These are phyloP conservation scores for Lentinula aciculospora DNA, from an alignment of 768 basidiomycete species.

Conservation along the genomic window DNA sequence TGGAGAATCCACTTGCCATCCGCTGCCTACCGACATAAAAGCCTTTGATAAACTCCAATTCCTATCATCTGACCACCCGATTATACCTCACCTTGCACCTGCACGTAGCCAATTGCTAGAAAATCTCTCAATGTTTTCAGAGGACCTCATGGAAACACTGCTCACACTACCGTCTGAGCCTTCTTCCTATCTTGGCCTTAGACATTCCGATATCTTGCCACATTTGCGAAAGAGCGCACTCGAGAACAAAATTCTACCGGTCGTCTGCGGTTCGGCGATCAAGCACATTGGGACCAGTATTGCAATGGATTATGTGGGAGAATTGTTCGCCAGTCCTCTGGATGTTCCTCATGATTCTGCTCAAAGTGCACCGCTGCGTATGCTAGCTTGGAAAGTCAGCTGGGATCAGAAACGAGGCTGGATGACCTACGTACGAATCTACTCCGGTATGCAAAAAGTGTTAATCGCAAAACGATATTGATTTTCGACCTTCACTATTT, in stretches of 20 bases:
- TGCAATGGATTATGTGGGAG: slow-evolving; percentile 77
- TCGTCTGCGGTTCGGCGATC: slow-evolving; percentile 79
- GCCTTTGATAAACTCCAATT: slow-evolving; percentile 34
- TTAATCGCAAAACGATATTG: slow-evolving; percentile 1
- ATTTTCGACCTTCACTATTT: slow-evolving; percentile 1
- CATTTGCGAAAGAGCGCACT: slow-evolving; percentile 67
- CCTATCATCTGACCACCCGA: slow-evolving; percentile 58
- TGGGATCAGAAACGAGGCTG: slow-evolving; percentile 82
- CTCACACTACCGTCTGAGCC: slow-evolving; percentile 51
- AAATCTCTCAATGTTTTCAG: slow-evolving; percentile 74
- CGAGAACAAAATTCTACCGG: slow-evolving; percentile 62
- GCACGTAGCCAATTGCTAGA: slow-evolving; percentile 74
- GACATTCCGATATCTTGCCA: slow-evolving; percentile 45
- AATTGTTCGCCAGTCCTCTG: slow-evolving; percentile 70
- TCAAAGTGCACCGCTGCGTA: slow-evolving; percentile 44
- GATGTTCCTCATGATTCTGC: slow-evolving; percentile 53
- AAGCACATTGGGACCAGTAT: slow-evolving; percentile 78
- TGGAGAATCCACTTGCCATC: slow-evolving; percentile 34
- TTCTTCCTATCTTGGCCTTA: slow-evolving; percentile 61
- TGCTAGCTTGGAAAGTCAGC: slow-evolving; percentile 84
- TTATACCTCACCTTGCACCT: slow-evolving; percentile 56
- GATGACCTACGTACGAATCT: slow-evolving; percentile 91
- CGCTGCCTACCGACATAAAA: slow-evolving; percentile 48
- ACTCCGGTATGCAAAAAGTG: slow-evolving; percentile 58
- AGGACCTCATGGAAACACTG: slow-evolving; percentile 71